Percentiles rank a stretch among this genome's conserved stretches.
Conservation (phyloP, 805 yeast genomes). For the Kodamaea nitidulidarum region DNA sequence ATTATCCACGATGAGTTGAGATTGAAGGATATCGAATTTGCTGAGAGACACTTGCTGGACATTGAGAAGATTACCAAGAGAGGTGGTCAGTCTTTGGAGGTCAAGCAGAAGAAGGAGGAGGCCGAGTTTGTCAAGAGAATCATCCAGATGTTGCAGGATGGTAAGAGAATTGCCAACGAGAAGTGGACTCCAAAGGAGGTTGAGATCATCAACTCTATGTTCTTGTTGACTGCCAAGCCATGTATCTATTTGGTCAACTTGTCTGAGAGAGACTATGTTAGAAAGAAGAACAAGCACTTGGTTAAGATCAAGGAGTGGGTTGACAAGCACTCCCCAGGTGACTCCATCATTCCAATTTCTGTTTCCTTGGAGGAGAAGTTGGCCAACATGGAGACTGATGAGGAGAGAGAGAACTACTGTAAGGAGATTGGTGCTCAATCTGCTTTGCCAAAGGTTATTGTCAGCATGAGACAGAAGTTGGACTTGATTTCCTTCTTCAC, state of each 20-base stretch:
- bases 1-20: slow-evolving; percentile 89
- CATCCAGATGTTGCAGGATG: slow-evolving; percentile 72
- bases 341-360: slow-evolving; percentile 83
- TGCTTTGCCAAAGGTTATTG: slow-evolving; percentile 82
- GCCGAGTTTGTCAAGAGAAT: slow-evolving; percentile 69
- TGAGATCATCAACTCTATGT: slow-evolving; percentile 81
- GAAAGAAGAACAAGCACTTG: slow-evolving; percentile 86
- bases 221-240: slow-evolving; percentile 91
- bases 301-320: slow-evolving; percentile 86
- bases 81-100: slow-evolving; percentile 88
- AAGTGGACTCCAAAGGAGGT: slow-evolving; percentile 90
- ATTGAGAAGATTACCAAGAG: slow-evolving; percentile 75
- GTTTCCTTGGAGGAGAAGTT: slow-evolving; percentile 90
- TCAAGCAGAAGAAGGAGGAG: slow-evolving; percentile 84
- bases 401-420: slow-evolving; percentile 72
- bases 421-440: slow-evolving; percentile 69
- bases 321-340: slow-evolving; percentile 79
- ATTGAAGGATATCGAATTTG: slow-evolving; percentile 94
- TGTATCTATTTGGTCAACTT: slow-evolving; percentile 87
- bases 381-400: slow-evolving; percentile 82
- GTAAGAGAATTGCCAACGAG: slow-evolving; percentile 83
- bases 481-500: slow-evolving; percentile 93
- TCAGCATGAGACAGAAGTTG: slow-evolving; percentile 80
- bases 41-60: slow-evolving; percentile 73
- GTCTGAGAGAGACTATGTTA: slow-evolving; percentile 81